A percentile compares a stretch with the other conserved stretches of the same genome.
These are phyloP conservation scores for Melanopsichium pennsylvanicum DNA, from an alignment of 1,284 basidiomycete genomes.

Conservation along the genomic window DNA sequence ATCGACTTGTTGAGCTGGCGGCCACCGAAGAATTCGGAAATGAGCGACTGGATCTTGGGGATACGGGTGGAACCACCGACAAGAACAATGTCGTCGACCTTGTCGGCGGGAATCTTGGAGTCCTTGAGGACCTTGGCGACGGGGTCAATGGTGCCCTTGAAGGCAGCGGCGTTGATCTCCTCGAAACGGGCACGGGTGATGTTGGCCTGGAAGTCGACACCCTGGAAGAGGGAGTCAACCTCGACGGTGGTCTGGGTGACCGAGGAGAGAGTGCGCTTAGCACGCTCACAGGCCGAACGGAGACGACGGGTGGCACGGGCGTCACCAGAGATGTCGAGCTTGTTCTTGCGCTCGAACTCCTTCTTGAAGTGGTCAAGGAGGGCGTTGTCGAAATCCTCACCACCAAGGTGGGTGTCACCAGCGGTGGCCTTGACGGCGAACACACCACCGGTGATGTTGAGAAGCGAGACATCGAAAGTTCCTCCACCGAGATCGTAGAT, in stretches of 20 bases:
- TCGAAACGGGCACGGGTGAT: conserved; percentile 89
- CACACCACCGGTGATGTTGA: conserved; percentile 73
- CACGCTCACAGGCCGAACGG: conserved; percentile 96
- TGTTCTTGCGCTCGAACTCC: conserved; percentile 77
- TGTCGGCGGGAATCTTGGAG: conserved; percentile 93
- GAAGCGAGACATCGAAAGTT: conserved; percentile 75
- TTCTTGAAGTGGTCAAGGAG: conserved; percentile 83
- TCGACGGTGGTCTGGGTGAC: conserved; percentile 98
- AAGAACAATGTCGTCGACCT: conserved; percentile 98
- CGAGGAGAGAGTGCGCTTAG: conserved; percentile 96
- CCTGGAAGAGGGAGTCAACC: conserved; percentile 97
- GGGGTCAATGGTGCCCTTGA: conserved; percentile 97
- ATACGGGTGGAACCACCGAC: conserved; percentile 99
- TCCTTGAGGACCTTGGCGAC: conserved; percentile 99
- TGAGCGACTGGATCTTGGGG: conserved; percentile 96
- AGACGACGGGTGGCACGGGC: conserved; percentile 93
- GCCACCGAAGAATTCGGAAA: conserved; percentile 97
- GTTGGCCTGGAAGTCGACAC: conserved; percentile 68
- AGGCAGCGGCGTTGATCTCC: conserved; percentile 92
- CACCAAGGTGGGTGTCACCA: conserved; percentile 73
- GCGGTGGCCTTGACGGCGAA: conserved; percentile 75
- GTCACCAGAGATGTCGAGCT: conserved; percentile 92
- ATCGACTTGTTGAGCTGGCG: conserved; percentile 95
- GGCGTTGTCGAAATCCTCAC: conserved; percentile 98
- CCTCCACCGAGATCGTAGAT: conserved; percentile 99